Evolutionary conservation across 352 stramenopile genomes (phyloP), one percentile per base, ranked within the genome.

Genomic region (Pythium pyrilobum): DNA sequence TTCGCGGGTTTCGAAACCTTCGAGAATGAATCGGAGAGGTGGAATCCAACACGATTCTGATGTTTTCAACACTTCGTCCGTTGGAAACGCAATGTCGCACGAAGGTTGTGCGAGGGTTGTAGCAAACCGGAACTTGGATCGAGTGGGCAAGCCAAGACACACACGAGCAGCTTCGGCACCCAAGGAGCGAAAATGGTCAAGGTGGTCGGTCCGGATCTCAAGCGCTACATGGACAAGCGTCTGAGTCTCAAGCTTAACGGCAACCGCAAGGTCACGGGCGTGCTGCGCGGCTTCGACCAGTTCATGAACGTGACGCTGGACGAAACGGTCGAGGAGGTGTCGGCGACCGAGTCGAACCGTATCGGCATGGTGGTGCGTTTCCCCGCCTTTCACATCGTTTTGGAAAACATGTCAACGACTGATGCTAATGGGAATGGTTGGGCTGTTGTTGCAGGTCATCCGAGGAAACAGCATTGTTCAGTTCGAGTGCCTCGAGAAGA

Each of bases 261-360:
- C 37, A 98, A 97, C 71, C 81, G 94, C 56, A 97, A 96, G 67
- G 79, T 98, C 16, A 84, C 87, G 33, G 96, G 96, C 27, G 85
- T 94, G 40, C 69, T 98, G 45, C 83, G 92, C 18, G 96, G 96
- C 43, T 98, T 97, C 65, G 96, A 98, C 72, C 91, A 97, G 67
- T 98, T 98, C 71, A 93, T 98, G 69, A 98, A 98, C 80, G 82
- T 98, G 25, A 97, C 97, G 33, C 66, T 98, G 40, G 94, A 98
- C 52, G 87, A 98, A 55, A 91, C 90, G 10, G 72, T 95, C 24
- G 86, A 96, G 57, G 90, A 97, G 66, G 82, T 91, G 21, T 91
- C 83, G 27, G 72, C 78, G 53, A 94, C 77, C 10, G 85, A 93
- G 53, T 79, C 76, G 52, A 91, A 92, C 66, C 81, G 80, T 44